Evolutionary conservation across 2,329 filamentous ascomycete genomes (phyloP).

Genomic region (Curvularia lunata): DNA sequence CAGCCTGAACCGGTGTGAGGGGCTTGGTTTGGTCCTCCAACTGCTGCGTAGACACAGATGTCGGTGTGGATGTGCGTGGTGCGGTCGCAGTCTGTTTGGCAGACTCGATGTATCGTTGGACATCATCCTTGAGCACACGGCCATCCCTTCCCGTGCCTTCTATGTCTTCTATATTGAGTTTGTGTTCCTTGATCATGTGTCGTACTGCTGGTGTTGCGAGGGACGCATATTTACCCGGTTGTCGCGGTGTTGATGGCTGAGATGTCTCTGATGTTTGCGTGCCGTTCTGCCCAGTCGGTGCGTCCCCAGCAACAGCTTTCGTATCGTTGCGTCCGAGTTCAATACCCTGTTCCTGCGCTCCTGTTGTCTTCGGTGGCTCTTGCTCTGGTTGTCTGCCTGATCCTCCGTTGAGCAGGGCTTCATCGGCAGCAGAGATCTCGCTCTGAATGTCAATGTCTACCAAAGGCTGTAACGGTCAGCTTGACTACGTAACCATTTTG

Average conservation of each 20-base stretch:
- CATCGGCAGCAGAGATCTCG: constrained; percentile 69
- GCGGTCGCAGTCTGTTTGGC: constrained; percentile 30
- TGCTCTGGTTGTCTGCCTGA: constrained; percentile 38
- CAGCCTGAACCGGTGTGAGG: constrained; percentile 79
- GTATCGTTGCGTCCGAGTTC: constrained; percentile 46
- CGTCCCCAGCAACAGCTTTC: constrained; percentile 31
- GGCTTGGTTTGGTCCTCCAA: constrained; percentile 69
- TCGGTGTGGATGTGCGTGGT: constrained; percentile 41
- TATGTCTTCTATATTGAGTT: constrained; percentile 78
- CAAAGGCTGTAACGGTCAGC: constrained; percentile 66
- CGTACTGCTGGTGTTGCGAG: constrained; percentile 92
- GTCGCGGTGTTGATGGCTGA: constrained; percentile 28
- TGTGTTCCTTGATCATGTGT: constrained; percentile 80
- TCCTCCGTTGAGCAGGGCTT: constrained; percentile 49
- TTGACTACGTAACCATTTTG: not conserved
- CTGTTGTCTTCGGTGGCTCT: constrained; percentile 1
- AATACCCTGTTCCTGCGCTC: constrained; percentile 30
- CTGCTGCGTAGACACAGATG: constrained; percentile 25
- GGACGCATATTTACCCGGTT: constrained; percentile 69
- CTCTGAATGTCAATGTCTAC: constrained; percentile 94
- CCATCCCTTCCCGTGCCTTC: constrained; percentile 89
- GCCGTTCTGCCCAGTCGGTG: constrained; percentile 23
- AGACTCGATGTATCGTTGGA: constrained; percentile 57
- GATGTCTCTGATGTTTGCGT: constrained; percentile 30
- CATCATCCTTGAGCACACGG: constrained; percentile 89